Base-by-base conservation (phyloP, 441 rosid genomes). In the Hura crepitans region DNA sequence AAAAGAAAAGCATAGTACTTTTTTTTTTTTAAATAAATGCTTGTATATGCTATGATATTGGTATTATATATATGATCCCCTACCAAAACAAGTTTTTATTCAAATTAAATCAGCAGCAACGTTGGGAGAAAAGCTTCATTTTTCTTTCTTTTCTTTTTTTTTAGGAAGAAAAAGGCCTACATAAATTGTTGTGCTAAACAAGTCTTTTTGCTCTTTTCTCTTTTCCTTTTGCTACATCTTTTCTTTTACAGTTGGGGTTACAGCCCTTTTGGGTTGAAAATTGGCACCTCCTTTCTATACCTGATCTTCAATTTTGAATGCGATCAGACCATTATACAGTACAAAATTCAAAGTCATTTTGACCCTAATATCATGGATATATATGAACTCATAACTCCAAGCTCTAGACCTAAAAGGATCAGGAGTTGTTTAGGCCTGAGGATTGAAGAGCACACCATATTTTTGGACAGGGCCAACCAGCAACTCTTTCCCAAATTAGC, bases 231-330 rank as follows among this genome's bases (percentile, higher is more conserved):
- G 14, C 18, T 22, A 13, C 11, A 4, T 30, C 28, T 30, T n/a
- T 45, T 13, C 45, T 65, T 25, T 28, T 17, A 37, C 37, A 6
- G 27, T 25, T 63, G 15, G 5, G 58, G 27, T 39, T 37, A 10
- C 12, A 13, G 46, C 46, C 22, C 22, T 50, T 25, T 15, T 11
- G 30, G 46, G 8, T 64, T 64, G 37, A 17, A 37, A 37, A 18
- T 20, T 50, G 31, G 47, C 27, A 30, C 20, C 30, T 14, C 15
- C 23, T 33, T 68, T 28, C 28, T 27, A 27, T 46, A 15, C 46
- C 49, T 53, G 51, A 51, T 71, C 53, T 37, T 45, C 20, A 37
- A 25, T 51, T 70, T 25, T 37, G 37, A 51, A 70, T 70, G 37
- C 31, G 66, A 70, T 47, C 66, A 49, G 18, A 62, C 51, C 30